Base-by-base conservation (phyloP, 768 basidiomycete species). In the Panaeolus cyanescens region DNA sequence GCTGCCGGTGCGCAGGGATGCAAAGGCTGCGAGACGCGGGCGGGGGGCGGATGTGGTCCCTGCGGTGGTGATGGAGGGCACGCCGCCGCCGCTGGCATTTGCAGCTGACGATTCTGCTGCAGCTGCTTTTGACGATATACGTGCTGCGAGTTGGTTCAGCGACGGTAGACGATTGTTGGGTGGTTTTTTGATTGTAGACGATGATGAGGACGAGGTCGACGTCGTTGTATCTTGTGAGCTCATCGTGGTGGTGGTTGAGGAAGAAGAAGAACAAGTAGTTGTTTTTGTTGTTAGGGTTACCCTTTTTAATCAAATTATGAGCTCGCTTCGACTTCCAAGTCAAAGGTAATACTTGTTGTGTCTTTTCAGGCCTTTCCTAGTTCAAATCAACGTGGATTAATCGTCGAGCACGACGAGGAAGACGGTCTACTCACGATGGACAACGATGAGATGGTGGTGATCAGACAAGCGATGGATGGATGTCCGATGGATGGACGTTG, bases 101-200 rank as follows among this genome's bases (percentile, higher is more conserved):
- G n/a, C n/a, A n/a, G n/a, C n/a, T n/a, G 25, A 2, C 4, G 25
- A 10, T 25, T 9, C 25, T 22, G 39, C 39, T 19, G 45, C 45
- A 39, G 70, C 63, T 28, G 68, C 67, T 54, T 77, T 85, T 55
- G 81, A 75, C 67, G 80, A 85, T 71, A 92, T 90, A 54, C 90
- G 86, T 5, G 91, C 91, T 2, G 90, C 92, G 58, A 93, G 86
- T 73, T 92, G 90, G 76, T 91, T 90, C 13, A 93, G 81, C 6
- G 92, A 92, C 0, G 91, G 91, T 17, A 87, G 78, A 22, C 90
- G 85, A 28, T 59, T 63, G n/a, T 59, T 63, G 22, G 54, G 22
- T n/a, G 37, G 30, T 8, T 58, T 31, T 30, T 54, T 50, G 9
- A 45, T 34, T 17, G 58, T 59, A 8, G 62, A 62, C 17, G 57